A percentile compares a stretch with the other conserved stretches of the same genome.
Conservation (phyloP, 2,329 filamentous ascomycete species). For the Golovinomyces cichoracearum region DNA sequence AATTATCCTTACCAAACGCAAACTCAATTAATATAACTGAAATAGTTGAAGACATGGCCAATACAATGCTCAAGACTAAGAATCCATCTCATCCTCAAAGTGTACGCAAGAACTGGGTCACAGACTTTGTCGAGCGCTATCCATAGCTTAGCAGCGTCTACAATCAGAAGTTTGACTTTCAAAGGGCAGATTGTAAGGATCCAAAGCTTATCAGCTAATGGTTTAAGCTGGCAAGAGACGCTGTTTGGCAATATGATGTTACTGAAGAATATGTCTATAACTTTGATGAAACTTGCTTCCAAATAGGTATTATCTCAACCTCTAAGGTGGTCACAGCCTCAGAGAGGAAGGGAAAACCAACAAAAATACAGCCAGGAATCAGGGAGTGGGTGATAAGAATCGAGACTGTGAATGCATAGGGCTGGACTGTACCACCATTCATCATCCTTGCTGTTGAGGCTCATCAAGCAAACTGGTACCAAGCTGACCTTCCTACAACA, state of each 20-base stretch:
- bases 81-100: too few relatives aligned
- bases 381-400: conserved; percentile 12
- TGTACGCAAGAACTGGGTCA: conserved; percentile 2
- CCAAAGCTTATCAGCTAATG: conserved; percentile 4
- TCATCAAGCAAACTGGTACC: conserved; percentile 6
- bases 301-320: conserved; percentile 7
- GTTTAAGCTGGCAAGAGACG: conserved; percentile 6
- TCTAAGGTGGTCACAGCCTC: conserved; percentile 6
- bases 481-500: conserved; percentile 4
- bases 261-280: conserved; percentile 4
- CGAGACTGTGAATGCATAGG: conserved; percentile 8
- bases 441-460: conserved; percentile 10
- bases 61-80: too few relatives aligned
- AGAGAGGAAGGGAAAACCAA: conserved; percentile 6
- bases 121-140: conserved; percentile 4
- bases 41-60: too few relatives aligned
- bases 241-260: conserved; percentile 6
- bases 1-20: too few relatives aligned
- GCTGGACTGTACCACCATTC: conserved; percentile 9
- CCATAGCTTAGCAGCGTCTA: conserved; percentile 4
- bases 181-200: conserved; percentile 8
- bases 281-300: conserved; percentile 2
- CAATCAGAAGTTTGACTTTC: conserved; percentile 6
- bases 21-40: too few relatives aligned
- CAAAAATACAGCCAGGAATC: conserved; percentile 9